Evolutionary conservation across 768 basidiomycete genomes (phyloP), one percentile per base, ranked within the genome.

Genomic region (Termitomyces sp.): DNA sequence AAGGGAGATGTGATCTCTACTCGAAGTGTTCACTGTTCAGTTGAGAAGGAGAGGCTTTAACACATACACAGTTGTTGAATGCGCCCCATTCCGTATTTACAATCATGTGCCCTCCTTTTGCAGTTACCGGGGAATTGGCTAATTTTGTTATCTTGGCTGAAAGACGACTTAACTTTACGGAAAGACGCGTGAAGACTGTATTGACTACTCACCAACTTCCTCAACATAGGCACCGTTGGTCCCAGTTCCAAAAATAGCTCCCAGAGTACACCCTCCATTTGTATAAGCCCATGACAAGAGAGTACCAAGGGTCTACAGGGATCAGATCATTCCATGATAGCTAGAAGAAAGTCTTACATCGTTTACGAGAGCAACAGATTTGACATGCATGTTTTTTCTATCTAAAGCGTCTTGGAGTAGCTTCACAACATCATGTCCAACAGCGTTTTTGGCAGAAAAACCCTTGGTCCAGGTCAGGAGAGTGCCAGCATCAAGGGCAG

Each of bases 31-130:
- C 52, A 49, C 25, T 20, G 2, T 23, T 10, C 32, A 48, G 18
- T 35, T n/a, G 32, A 35, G 35, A 1, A 31, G 5, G 11, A 47
- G 42, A 20, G 20, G 25, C 31, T 20, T 44, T 7, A 41, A 13
- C 20, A 71, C 84, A 62, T 67, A 93, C 94, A 47, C 85, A 80
- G 70, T 97, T 98, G 70, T 99, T 91, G 73, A 98, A 97, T 23
- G 85, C 97, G 57, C 97, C 97, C 97, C 96, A 98, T 73, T 98
- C 97, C 7, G 91, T 91, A 73, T 99, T 99, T 53, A 98, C 84
- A 52, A 98, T 81, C 97, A 99, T 99, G 60, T 81, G 72, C 18
- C 86, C 89, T 5, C 85, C 88, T 31, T 81, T 75, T 10, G 77
- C 73, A 10, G 76, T 81, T 6, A 79, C 82, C 23, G 82, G 74